Evolutionary conservation across 2,329 filamentous ascomycete species (phyloP).

Genomic region (Cordyceps tenuipes): DNA sequence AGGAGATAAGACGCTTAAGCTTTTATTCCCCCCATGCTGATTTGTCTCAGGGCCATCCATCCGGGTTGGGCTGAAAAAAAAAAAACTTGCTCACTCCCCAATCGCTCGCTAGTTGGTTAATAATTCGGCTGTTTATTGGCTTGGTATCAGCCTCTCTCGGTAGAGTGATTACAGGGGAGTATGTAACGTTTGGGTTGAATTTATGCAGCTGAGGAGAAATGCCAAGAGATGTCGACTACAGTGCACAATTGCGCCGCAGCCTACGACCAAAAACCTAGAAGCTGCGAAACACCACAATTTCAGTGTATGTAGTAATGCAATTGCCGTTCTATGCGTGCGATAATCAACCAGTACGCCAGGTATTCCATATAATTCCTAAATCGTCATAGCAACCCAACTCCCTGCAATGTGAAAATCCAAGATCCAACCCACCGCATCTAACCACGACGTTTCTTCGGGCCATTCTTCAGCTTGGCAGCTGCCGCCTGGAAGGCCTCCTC

Average conservation of each 20-base stretch:
- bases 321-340: neutral
- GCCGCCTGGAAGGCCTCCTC: constrained; percentile 55
- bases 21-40: neutral
- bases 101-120: neutral
- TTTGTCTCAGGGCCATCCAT: constrained; percentile 2
- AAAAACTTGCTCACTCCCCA: constrained; percentile 1
- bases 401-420: neutral
- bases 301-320: neutral
- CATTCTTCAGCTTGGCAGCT: constrained; percentile 39
- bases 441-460: constrained; percentile 15
- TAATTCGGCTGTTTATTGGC: too few relatives aligned
- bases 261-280: too few relatives aligned
- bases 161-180: neutral
- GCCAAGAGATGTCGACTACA: too few relatives aligned
- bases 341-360: neutral
- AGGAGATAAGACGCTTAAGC: too few relatives aligned
- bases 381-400: neutral
- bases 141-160: too few relatives aligned
- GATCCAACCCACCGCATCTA: neutral
- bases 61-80: neutral
- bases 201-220: neutral
- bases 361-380: neutral
- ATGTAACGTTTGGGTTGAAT: constrained; percentile 6
- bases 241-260: too few relatives aligned
- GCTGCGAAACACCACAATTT: too few relatives aligned